Conservation (phyloP, 2,329 filamentous ascomycete genomes). For the Claviceps citrina region DNA sequence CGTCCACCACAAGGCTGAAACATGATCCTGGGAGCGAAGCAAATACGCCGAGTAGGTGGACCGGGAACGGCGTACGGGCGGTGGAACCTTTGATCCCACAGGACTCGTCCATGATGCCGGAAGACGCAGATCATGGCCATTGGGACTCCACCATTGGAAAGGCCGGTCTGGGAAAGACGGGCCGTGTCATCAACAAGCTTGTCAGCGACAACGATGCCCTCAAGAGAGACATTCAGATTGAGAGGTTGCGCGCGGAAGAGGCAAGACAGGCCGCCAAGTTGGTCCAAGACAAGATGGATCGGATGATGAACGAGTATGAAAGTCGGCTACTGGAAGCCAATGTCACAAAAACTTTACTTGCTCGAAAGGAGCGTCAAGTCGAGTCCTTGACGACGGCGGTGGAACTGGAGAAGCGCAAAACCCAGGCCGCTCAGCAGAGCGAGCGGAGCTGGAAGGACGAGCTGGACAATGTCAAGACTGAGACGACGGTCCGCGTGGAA, state of each 20-base stretch:
- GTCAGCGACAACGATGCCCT: slow-evolving; percentile 68
- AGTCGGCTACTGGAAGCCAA: slow-evolving; percentile 52
- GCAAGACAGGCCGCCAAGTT: slow-evolving; percentile 52
- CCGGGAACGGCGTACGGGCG: slow-evolving; percentile 16
- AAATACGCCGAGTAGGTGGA: slow-evolving; percentile 17
- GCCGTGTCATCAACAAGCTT: slow-evolving; percentile 64
- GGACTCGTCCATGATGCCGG: slow-evolving; percentile 14
- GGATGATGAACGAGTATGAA: slow-evolving; percentile 52
- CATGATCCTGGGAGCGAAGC: slow-evolving; percentile 14
- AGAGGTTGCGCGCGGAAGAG: slow-evolving; percentile 51
- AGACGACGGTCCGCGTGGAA: slow-evolving; percentile 48
- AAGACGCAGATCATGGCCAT: slow-evolving; percentile 22
- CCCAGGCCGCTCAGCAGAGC: slow-evolving; percentile 41
- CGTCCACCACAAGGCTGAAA: slow-evolving; percentile 23
- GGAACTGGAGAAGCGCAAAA: slow-evolving; percentile 47
- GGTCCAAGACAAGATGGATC: slow-evolving; percentile 56
- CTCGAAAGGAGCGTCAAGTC: slow-evolving; percentile 59
- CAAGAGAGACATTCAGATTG: slow-evolving; percentile 56
- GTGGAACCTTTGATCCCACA: slow-evolving; percentile 16
- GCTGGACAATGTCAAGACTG: slow-evolving; percentile 44
- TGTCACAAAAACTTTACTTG: slow-evolving; percentile 55
- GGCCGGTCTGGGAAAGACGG: slow-evolving; percentile 57
- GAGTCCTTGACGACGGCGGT: slow-evolving; percentile 50
- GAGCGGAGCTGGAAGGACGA: slow-evolving; percentile 48
- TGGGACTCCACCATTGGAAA: slow-evolving; percentile 57